phyloP scores from a whole-genome alignment of 768 basidiomycete species.

The Gymnopilus dilepis region DNA sequence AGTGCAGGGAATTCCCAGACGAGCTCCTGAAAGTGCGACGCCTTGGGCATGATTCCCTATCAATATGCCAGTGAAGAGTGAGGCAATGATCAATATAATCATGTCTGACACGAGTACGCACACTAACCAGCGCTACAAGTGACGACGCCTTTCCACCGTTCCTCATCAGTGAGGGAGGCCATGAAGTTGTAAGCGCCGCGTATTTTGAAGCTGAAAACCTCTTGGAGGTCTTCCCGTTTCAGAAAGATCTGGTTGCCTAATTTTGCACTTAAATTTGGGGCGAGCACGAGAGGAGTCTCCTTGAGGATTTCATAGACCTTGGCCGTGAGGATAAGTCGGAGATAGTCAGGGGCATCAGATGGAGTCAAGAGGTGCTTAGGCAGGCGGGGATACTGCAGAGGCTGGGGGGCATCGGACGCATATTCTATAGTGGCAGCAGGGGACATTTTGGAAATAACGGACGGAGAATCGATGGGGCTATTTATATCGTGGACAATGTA shows the following conservation, averaged over 20 bases:
- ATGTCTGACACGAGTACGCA: slow-evolving; percentile 44
- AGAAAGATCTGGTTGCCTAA: slow-evolving; percentile 95
- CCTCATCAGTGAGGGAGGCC: slow-evolving; percentile 85
- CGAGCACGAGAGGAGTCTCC: slow-evolving; percentile 89
- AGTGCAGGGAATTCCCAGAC: slow-evolving; percentile 91
- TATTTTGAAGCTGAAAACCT: slow-evolving; percentile 99
- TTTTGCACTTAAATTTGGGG: slow-evolving; percentile 83
- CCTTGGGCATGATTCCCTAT: slow-evolving; percentile 98
- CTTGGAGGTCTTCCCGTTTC: slow-evolving; percentile 96
- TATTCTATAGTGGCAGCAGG: slow-evolving; percentile 66
- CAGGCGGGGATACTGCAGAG: slow-evolving; percentile 70
- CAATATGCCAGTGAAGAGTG: slow-evolving; percentile 10
- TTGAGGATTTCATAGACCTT: slow-evolving; percentile 90
- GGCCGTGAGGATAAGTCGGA: slow-evolving; percentile 84
- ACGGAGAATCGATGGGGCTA: slow-evolving; percentile 7
- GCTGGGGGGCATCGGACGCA: slow-evolving; percentile 70
- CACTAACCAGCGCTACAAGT: slow-evolving; percentile 98
- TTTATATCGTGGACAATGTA: not conserved
- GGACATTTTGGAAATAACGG: slow-evolving; percentile 37
- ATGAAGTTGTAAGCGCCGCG: slow-evolving; percentile 99
- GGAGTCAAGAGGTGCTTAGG: slow-evolving; percentile 67
- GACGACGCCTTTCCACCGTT: slow-evolving; percentile 96
- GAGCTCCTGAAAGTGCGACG: slow-evolving; percentile 91
- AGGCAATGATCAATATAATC: slow-evolving; percentile 4
- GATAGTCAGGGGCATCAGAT: slow-evolving; percentile 81